A percentile compares a stretch with the other conserved stretches of the same genome.
These are phyloP conservation scores for Camellia granthamiana DNA, from an alignment of 148 eudicot species.

Conservation along the genomic window DNA sequence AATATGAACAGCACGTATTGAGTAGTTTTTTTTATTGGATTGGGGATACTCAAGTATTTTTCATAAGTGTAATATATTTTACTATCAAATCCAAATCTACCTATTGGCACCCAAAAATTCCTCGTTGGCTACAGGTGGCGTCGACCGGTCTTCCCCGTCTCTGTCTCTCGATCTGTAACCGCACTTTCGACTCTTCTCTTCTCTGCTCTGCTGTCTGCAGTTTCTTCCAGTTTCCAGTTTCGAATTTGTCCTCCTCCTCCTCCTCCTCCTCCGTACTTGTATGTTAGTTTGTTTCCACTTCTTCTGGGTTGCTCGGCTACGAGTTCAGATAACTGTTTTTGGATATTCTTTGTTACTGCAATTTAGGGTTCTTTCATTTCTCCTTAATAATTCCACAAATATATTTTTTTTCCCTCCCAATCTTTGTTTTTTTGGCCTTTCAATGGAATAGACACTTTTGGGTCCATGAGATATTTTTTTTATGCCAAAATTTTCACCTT, in stretches of 20 bases:
- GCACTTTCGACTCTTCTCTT: too few species aligned
- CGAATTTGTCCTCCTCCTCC: too few species aligned
- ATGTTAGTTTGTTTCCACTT: background rate
- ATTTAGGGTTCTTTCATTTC: background rate
- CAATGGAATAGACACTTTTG: background rate
- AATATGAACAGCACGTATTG: too few species aligned
- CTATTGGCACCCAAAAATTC: too few species aligned
- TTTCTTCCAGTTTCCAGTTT: background rate
- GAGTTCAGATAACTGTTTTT: background rate
- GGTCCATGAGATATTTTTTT: background rate
- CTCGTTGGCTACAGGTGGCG: too few species aligned
- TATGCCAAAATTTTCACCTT: background rate
- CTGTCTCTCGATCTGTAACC: too few species aligned
- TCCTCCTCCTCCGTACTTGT: background rate
- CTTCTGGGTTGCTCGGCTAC: background rate
- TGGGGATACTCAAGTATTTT: too few species aligned
- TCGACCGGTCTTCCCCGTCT: too few species aligned
- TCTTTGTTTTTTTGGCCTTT: background rate
- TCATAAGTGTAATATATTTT: too few species aligned
- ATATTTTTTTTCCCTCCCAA: background rate
- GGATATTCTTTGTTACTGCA: background rate
- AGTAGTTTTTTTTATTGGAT: too few species aligned
- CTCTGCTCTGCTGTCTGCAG: background rate
- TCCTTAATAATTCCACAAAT: background rate
- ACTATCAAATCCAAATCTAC: too few species aligned